Conservation (phyloP, 495 filamentous ascomycete genomes). For the Penicillium dipodomyicola region DNA sequence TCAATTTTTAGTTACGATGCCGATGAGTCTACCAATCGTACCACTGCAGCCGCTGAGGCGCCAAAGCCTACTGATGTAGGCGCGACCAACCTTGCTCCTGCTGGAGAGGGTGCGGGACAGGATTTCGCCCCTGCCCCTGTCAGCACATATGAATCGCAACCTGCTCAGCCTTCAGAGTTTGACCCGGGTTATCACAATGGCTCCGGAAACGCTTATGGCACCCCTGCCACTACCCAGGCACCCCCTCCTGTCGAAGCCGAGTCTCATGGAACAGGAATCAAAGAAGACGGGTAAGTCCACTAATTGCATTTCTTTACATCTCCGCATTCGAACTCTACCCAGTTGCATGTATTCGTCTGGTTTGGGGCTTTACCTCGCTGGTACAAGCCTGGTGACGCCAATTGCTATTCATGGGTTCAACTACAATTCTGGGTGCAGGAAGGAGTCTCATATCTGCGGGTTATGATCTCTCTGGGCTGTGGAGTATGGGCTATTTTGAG, state of each 20-base stretch:
- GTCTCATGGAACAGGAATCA: constrained; percentile 66
- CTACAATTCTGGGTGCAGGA: constrained; percentile 10
- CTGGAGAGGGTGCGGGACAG: constrained; percentile 24
- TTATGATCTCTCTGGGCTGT: not conserved
- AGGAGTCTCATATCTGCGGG: not conserved
- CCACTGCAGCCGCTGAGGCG: constrained; percentile 34
- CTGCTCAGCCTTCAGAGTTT: constrained; percentile 46
- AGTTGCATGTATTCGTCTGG: constrained; percentile 4
- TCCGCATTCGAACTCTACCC: constrained; percentile 15
- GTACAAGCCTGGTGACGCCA: constrained; percentile 7
- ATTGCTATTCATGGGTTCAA: constrained; percentile 20
- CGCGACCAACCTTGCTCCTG: constrained; percentile 18
- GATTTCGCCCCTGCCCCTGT: constrained; percentile 43
- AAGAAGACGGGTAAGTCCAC: constrained; percentile 96
- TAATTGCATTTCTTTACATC: constrained; percentile 17
- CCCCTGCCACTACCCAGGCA: constrained; percentile 36
- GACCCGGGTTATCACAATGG: constrained; percentile 60
- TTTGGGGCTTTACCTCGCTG: constrained; percentile 10
- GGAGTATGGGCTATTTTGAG: constrained; percentile 5
- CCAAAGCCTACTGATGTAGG: constrained; percentile 31
- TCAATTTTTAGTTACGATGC: constrained; percentile 72
- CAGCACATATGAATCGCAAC: constrained; percentile 33
- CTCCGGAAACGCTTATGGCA: constrained; percentile 55
- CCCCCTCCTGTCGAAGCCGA: constrained; percentile 34
- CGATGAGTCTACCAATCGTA: constrained; percentile 59